Evolutionary conservation across 1,284 basidiomycete species (phyloP), one percentile per base, ranked within the genome.

Genomic region (Ustilago trichophora): DNA sequence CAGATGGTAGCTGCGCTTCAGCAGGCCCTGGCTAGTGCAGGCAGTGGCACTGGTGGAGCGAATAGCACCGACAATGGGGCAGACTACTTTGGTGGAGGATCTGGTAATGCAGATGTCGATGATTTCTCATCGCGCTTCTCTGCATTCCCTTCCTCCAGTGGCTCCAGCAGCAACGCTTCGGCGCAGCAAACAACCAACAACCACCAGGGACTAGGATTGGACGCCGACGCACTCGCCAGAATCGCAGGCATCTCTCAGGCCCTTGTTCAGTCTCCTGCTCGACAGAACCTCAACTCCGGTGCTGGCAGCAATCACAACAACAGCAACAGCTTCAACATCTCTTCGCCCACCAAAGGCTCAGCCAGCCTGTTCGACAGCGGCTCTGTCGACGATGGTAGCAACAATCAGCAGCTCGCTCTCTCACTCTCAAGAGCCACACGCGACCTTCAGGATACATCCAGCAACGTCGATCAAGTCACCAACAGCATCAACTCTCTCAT

Each of bases 401-500:
- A 52, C 56, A 64, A 56, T 32, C 66, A 69, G 55, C 67, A 71
- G 31, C 38, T 71, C 1, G 67, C 62, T 0, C 50, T 71, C 1
- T 65, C 57, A 3, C 32, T 71, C 36, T 47, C 62, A 7, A 40
- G 67, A 10, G 53, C 56, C 4, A 25, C 62, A 13, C 48, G 57
- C 18, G 65, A 85, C 43, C 84, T 90, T 0, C 77, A 86, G 22
- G 88, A 88, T 55, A 89, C 92, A 41, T 87, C 88, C 48, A 84
- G 85, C 38, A 89, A 91, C 54, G 89, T 92, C 24, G 87, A 89
- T 62, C 85, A 87, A 36, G 83, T 93, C 48, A 88, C 90, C 71
- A 85, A 84, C 31, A 88, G 87, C 65, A 89, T 93, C 63, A 87
- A 91, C 58, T 86, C 86, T 11, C 84, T 93, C 32, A 89, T 92